phyloP scores from a whole-genome alignment of 306 rosid species.

The Castanopsis chinensis region DNA sequence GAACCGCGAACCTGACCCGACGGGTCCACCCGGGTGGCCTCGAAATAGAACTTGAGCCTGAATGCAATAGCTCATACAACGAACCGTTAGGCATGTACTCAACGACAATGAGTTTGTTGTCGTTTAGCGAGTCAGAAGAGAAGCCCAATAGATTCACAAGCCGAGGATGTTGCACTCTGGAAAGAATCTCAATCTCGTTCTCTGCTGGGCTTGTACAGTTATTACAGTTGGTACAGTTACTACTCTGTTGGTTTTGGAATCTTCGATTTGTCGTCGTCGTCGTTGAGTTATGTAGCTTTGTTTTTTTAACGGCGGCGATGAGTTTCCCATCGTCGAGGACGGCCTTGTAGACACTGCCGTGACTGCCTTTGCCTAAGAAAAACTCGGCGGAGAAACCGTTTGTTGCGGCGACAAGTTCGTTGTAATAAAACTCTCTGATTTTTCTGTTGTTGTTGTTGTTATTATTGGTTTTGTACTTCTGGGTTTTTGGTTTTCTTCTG shows the following conservation, averaged over 20 bases:
- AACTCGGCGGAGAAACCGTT: conserved; percentile 53
- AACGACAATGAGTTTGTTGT: conserved; percentile 54
- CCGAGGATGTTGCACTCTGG: conserved; percentile 51
- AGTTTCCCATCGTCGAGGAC: conserved; percentile 56
- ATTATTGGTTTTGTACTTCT: neutral
- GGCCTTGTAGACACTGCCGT: conserved; percentile 78
- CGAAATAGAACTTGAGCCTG: neutral
- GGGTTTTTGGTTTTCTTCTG: conserved; percentile 10
- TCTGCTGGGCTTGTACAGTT: conserved; percentile 57
- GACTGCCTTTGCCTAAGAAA: conserved; percentile 87
- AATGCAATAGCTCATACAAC: conserved; percentile 68
- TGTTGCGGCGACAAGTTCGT: conserved; percentile 59
- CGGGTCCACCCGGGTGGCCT: conserved; percentile 75
- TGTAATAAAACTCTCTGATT: conserved; percentile 45
- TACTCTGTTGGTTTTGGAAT: conserved; percentile 7
- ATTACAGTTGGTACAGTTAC: conserved; percentile 35
- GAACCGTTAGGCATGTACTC: conserved; percentile 91
- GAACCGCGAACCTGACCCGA: conserved; percentile 49
- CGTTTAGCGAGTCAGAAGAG: conserved; percentile 35
- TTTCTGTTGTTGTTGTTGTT: neutral
- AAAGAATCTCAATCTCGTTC: conserved; percentile 94
- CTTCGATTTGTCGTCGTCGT: neutral
- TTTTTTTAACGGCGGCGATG: conserved; percentile 70
- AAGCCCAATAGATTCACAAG: conserved; percentile 82
- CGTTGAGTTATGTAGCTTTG: conserved; percentile 29